phyloP scores from a whole-genome alignment of 208 protist species.

The Leishmania tarentolae region DNA sequence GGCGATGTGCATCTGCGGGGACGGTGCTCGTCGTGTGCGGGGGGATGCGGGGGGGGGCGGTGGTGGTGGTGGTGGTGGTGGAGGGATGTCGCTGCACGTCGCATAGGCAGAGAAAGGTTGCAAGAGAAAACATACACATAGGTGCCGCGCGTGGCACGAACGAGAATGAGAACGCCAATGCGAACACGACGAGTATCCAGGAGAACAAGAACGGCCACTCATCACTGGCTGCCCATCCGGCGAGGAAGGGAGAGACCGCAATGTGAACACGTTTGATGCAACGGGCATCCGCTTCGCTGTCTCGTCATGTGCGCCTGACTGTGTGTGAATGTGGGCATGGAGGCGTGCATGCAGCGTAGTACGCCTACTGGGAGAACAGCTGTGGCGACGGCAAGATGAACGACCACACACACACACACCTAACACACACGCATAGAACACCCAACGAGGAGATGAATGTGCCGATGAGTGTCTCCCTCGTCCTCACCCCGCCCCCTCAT shows the following conservation, averaged over 20 bases:
- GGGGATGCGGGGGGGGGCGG: no score
- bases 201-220: background rate
- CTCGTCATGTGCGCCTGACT: background rate
- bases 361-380: background rate
- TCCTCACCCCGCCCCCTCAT: background rate
- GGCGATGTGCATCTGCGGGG: background rate
- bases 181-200: background rate
- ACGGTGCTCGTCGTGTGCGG: background rate
- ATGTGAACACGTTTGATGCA: background rate
- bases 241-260: background rate
- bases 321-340: background rate
- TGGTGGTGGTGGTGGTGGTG: background rate
- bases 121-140: background rate
- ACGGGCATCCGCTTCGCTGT: background rate
- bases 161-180: constrained; percentile 2
- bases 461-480: background rate
- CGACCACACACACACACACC: background rate
- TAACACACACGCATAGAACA: background rate
- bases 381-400: background rate
- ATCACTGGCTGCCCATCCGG: background rate
- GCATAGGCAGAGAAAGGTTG: background rate
- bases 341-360: background rate
- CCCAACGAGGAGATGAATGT: background rate
- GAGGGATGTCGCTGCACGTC: background rate
- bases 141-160: background rate